Base-by-base conservation (phyloP, 108 stramenopile genomes). In the Nitzschia sp. region DNA sequence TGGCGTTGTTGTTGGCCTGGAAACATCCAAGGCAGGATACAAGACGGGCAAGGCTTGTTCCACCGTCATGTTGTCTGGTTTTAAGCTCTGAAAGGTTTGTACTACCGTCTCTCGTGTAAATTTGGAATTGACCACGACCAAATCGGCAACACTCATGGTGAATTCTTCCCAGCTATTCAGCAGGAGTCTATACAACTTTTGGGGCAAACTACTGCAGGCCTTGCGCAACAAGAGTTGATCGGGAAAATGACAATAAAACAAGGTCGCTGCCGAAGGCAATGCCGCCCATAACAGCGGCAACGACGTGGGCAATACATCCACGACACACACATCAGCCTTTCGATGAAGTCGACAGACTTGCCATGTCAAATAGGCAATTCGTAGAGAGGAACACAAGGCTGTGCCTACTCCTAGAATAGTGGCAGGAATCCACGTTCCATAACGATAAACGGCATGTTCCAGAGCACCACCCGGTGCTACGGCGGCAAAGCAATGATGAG, bases 241-340 rank as follows among this genome's bases (percentile, higher is more conserved):
- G 0, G 99, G 99, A 74, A 98, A 99, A 79, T 99, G 99, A 79
- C 99, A 99, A 74, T 99, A 99, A 74, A 96, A 99, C 23, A 98
- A 62, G 1, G 96, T 88, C 0, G 85, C 77, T 9, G 83, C 77
- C 25, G 59, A 64, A 1, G 77, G 71, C 71, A 83, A 57, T 45
- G 71, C 82, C 48, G 21, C 85, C 56, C 75, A 85, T 78, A 87
- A 82, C 68, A 82, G 83, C 8, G 82, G 82, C 33, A 99, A 53
- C 2, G 95, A 91, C 25, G 95, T 89, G 29, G 98, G 98, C 46
- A 99, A 66, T 19, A 95, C 96, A 65, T 96, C 96, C 33, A 97
- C 81, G 23, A 94, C 88, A 42, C 96, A 70, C 21, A 87, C 82
- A 70, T 78, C 61, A 18, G 82, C 87, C 46, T 81, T n/a, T 51